phyloP scores from a whole-genome alignment of 2,329 filamentous ascomycete species.

The Podosphaera xanthii region DNA sequence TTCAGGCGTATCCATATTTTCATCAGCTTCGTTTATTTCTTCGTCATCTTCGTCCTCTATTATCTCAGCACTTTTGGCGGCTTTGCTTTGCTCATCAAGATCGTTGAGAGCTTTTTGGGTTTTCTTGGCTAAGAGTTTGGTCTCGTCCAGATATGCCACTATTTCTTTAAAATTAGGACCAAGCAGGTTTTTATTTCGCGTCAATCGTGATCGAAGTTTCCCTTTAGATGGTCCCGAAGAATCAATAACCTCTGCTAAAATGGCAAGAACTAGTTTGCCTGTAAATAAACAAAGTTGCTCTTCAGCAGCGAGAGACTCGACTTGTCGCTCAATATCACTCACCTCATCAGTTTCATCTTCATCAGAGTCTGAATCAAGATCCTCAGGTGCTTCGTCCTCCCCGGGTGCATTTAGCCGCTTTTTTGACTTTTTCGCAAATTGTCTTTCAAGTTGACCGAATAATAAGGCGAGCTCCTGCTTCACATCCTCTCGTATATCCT shows the following conservation, averaged over 20 bases:
- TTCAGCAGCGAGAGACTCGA: constrained; percentile 53
- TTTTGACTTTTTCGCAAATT: constrained; percentile 47
- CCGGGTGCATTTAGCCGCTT: constrained; percentile 38
- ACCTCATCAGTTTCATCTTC: constrained; percentile 32
- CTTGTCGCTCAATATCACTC: constrained; percentile 33
- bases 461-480: constrained; percentile 49
- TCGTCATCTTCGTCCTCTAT: constrained; percentile 14
- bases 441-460: constrained; percentile 54
- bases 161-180: constrained; percentile 75
- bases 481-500: constrained; percentile 40
- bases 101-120: constrained; percentile 18
- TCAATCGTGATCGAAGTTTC: constrained; percentile 45
- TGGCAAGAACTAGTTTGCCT: constrained; percentile 61
- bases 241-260: constrained; percentile 55
- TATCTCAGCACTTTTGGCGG: constrained; percentile 15
- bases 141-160: constrained; percentile 54
- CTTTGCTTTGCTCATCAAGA: constrained; percentile 21
- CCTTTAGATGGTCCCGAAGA: constrained; percentile 32
- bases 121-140: constrained; percentile 26
- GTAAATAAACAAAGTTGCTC: constrained; percentile 69
- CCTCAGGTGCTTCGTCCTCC: constrained; percentile 51
- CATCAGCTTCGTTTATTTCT: constrained; percentile 20
- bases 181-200: constrained; percentile 57
- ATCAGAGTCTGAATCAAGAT: constrained; percentile 37
- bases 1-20: constrained; percentile 27